These are phyloP conservation scores for Phytophthora citrophthora DNA, from an alignment of 352 stramenopile genomes.

Conservation along the genomic window DNA sequence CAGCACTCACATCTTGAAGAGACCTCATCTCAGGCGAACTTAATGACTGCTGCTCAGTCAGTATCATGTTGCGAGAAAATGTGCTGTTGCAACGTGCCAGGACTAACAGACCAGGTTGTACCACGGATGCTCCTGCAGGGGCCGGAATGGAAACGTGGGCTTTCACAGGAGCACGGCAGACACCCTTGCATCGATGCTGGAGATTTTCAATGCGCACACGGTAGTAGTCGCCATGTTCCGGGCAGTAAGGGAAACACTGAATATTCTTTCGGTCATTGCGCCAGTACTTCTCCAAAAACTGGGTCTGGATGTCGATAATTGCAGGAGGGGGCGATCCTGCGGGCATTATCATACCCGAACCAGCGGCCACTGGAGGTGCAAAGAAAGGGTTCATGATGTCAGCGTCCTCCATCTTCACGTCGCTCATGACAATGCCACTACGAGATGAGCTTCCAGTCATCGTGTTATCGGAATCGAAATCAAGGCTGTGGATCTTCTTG, in stretches of 20 bases:
- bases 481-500: slow-evolving; percentile 82
- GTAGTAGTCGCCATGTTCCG: slow-evolving; percentile 91
- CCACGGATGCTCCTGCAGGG: slow-evolving; percentile 18
- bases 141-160: slow-evolving; percentile 68
- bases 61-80: slow-evolving; percentile 70
- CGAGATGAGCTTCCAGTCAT: slow-evolving; percentile 33
- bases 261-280: slow-evolving; percentile 94
- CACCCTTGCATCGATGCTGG: slow-evolving; percentile 83
- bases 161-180: slow-evolving; percentile 83
- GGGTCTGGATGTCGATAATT: slow-evolving; percentile 78
- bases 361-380: slow-evolving; percentile 17
- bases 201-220: slow-evolving; percentile 87
- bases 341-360: slow-evolving; percentile 18
- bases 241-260: slow-evolving; percentile 91
- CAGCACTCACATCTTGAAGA: slow-evolving; percentile 70
- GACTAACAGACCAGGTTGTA: slow-evolving; percentile 56
- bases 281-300: slow-evolving; percentile 91
- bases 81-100: slow-evolving; percentile 86
- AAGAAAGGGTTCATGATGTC: slow-evolving; percentile 69
- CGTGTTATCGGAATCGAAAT: slow-evolving; percentile 63
- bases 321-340: slow-evolving; percentile 37
- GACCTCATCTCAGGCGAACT: slow-evolving; percentile 69
- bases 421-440: slow-evolving; percentile 15
- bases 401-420: slow-evolving; percentile 37
- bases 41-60: slow-evolving; percentile 59